These are phyloP conservation scores for Trichosporon coremiiforme DNA, from an alignment of 1,284 basidiomycete genomes.

Conservation along the genomic window DNA sequence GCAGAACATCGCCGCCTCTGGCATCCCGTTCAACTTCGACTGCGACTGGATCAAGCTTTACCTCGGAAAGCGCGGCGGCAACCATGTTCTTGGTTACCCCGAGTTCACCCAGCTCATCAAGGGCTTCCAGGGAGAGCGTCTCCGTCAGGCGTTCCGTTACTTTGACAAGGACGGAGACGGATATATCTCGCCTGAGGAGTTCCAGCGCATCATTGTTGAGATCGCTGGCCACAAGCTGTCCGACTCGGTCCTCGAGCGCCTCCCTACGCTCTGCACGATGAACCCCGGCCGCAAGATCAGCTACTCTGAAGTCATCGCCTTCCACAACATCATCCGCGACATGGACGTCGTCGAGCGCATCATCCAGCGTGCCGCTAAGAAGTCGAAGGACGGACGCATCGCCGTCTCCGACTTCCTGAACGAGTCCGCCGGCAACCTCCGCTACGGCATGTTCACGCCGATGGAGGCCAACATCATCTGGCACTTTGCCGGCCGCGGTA, in stretches of 20 bases:
- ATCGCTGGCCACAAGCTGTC: conserved; percentile 93
- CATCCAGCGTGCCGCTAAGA: conserved; percentile 66
- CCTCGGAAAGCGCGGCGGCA: conserved; percentile 82
- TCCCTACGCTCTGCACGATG: conserved; percentile 84
- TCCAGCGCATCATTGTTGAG: conserved; percentile 90
- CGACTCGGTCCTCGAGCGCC: conserved; percentile 80
- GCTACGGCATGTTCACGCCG: conserved; percentile 88
- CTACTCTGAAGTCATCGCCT: conserved; percentile 92
- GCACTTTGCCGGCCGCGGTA: conserved; percentile 79
- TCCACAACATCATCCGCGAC: conserved; percentile 74
- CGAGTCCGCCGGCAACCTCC: conserved; percentile 62
- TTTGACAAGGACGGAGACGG: conserved; percentile 86
- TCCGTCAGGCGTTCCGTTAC: conserved; percentile 88
- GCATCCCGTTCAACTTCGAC: conserved; percentile 92
- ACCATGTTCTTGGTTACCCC: conserved; percentile 88
- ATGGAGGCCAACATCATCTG: conserved; percentile 96
- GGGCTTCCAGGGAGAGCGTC: conserved; percentile 89
- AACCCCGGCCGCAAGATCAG: conserved; percentile 84
- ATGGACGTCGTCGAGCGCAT: conserved; percentile 91
- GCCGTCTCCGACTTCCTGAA: conserved; percentile 58
- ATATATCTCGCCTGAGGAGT: conserved; percentile 86
- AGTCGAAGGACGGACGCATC: conserved; percentile 88
- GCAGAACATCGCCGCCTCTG: conserved; percentile 65
- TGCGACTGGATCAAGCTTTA: conserved; percentile 94
- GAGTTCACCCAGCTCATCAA: conserved; percentile 95